These are phyloP conservation scores for Nothomitra cinnamomea DNA, from an alignment of 2,329 filamentous ascomycete genomes.

Conservation along the genomic window DNA sequence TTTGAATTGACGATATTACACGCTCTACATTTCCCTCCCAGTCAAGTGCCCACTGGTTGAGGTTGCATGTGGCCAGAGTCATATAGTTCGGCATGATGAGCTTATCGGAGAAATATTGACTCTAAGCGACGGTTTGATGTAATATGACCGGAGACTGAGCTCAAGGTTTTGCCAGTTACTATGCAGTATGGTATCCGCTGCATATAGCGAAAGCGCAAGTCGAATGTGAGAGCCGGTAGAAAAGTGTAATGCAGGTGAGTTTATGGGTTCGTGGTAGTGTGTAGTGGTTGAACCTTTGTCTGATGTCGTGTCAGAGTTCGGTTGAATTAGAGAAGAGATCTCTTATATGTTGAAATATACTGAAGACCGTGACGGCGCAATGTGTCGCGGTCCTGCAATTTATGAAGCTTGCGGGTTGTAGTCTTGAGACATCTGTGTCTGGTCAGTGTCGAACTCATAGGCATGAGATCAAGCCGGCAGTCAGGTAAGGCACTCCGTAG, in stretches of 20 bases:
- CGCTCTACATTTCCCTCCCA: slow-evolving; percentile 45
- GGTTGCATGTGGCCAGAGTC: slow-evolving; percentile 14
- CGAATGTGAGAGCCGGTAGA: not conserved
- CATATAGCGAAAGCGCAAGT: too few relatives aligned
- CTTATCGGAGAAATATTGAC: not conserved
- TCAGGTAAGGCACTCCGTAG: not conserved
- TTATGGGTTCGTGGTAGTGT: too few relatives aligned
- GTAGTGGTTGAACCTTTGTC: too few relatives aligned
- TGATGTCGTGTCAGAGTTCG: too few relatives aligned
- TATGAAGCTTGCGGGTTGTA: not conserved
- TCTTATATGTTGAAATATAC: too few relatives aligned
- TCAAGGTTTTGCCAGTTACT: too few relatives aligned
- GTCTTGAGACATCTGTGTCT: not conserved
- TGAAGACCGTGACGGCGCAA: too few relatives aligned
- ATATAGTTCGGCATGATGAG: slow-evolving; percentile 9
- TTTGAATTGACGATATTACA: slow-evolving; percentile 43
- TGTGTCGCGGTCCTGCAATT: too few relatives aligned
- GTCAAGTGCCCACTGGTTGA: slow-evolving; percentile 35
- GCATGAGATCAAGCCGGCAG: not conserved
- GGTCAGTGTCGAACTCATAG: not conserved
- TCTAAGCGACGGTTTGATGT: too few relatives aligned
- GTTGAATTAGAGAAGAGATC: too few relatives aligned
- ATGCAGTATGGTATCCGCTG: too few relatives aligned
- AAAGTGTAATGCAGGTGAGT: not conserved
- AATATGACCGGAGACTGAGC: too few relatives aligned